Percentiles rank a stretch among this genome's conserved stretches.
Conservation (phyloP, 371 early-diverging fungal species). For the Mortierella sp. region DNA sequence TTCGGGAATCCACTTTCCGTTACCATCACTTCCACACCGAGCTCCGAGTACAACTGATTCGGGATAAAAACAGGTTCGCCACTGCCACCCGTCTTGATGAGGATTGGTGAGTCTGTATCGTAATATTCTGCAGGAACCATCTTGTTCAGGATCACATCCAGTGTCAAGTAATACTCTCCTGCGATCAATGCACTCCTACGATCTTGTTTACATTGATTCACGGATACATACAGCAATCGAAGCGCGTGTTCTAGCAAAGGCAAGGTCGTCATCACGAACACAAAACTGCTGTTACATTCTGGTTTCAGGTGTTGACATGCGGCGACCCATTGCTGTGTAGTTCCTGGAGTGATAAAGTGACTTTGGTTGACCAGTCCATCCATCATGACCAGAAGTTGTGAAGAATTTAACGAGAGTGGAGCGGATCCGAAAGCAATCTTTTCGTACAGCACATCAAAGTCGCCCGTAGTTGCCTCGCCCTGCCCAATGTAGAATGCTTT, state of each 20-base stretch:
- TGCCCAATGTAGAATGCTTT: conserved; percentile 10
- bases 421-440: conserved; percentile 1
- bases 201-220: conserved; percentile 41
- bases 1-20: too few species aligned
- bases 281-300: background rate
- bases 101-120: background rate
- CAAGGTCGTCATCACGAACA: conserved; percentile 43
- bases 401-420: background rate
- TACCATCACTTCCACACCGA: conserved; percentile 31
- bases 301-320: conserved; percentile 16
- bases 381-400: background rate
- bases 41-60: conserved; percentile 19
- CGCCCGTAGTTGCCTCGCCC: background rate
- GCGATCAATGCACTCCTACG: conserved; percentile 30
- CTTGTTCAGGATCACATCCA: conserved; percentile 44
- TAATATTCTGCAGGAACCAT: conserved; percentile 38
- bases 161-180: conserved; percentile 48
- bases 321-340: conserved; percentile 21
- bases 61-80: conserved; percentile 3
- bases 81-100: background rate
- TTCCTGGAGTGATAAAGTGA: conserved; percentile 27
- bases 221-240: conserved; percentile 29
- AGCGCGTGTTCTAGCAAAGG: conserved; percentile 46
- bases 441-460: conserved; percentile 27
- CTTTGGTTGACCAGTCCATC: conserved; percentile 9